Evolutionary conservation across 2,329 filamentous ascomycete species (phyloP), one percentile per base, ranked within the genome.

Genomic region (Zarea fungicola): DNA sequence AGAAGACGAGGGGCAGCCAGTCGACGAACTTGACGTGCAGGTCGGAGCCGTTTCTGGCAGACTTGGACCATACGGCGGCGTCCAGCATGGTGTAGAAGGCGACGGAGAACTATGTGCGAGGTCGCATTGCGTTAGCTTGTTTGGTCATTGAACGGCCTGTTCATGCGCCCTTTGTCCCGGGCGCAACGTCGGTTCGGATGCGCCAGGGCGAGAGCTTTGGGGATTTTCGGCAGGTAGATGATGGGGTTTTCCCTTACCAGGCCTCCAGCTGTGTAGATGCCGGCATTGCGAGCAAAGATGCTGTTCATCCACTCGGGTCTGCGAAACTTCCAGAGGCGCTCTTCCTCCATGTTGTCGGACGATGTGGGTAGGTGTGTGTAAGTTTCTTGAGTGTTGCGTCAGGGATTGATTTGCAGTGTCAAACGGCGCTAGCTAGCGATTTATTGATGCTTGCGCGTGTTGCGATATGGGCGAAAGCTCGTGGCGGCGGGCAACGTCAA

Each of bases 41-140:
- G 63, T 75, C 68, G 48, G 79, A 82, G 52, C 72, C 76, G 69
- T 85, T 85, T 55, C 68, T 70, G 52, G 71, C 48, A 11, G 77
- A 80, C 60, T 82, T 78, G 57, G 81, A 84, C 80, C 80, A 85
- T 42, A 84, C 80, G 54, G 82, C 80, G 5, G 78, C 75, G 65
- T 85, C 82, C 65, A 85, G 78, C 67, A 85, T 77, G 61, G 80
- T 71, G 72, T 84, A 85, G 68, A 85, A 85, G 53, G 81, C 81
- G 62, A 85, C 69, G 41, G 81, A 83, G 73, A 83, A 85, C 81
- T 84, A 58, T 48, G 6, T 11, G 29, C 6, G n/a, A 19, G 29
- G n/a, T 34, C 29, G 18, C 14, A 29, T 7, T 11, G 29, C 16
- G 37, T 42, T 26, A 35, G 28, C 22, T 22, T n/a, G 10, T 34